Evolutionary conservation across 345 rosid species (phyloP).

Genomic region (Camelina hispida): DNA sequence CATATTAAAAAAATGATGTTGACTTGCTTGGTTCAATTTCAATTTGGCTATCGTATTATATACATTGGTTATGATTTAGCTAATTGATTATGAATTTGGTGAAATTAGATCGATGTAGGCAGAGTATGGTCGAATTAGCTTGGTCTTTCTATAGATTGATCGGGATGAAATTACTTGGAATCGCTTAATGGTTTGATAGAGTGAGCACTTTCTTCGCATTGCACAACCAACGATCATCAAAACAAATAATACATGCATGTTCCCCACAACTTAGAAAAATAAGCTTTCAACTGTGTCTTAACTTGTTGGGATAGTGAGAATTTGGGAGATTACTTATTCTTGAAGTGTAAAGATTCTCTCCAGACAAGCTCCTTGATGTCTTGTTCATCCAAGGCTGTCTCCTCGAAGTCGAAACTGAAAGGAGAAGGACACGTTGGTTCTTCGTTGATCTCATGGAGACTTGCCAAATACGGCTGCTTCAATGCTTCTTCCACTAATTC

Average conservation of each 20-base stretch:
- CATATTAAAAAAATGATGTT: constrained; percentile 10
- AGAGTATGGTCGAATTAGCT: constrained; percentile 34
- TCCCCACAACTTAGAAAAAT: not conserved
- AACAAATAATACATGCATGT: constrained; percentile 17
- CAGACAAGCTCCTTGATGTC: constrained; percentile 83
- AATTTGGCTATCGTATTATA: constrained; percentile 15
- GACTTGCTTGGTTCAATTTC: constrained; percentile 37
- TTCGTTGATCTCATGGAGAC: constrained; percentile 93
- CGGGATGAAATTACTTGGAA: not conserved
- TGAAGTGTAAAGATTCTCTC: constrained; percentile 68
- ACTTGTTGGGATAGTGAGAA: not conserved
- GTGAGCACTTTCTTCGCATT: constrained; percentile 7
- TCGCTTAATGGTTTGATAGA: not conserved
- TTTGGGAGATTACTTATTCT: constrained; percentile 42
- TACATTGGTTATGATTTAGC: not conserved
- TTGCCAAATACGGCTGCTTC: constrained; percentile 73
- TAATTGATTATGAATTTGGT: constrained; percentile 22
- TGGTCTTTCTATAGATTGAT: not conserved
- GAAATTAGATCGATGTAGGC: constrained; percentile 36
- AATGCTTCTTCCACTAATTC: constrained; percentile 75
- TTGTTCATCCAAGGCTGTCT: constrained; percentile 64
- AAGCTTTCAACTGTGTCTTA: constrained; percentile 10
- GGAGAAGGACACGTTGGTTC: constrained; percentile 77
- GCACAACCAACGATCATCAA: constrained; percentile 8
- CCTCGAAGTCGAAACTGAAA: constrained; percentile 79